phyloP scores from a whole-genome alignment of 2,329 filamentous ascomycete species.

The Teratosphaeria epicoccoides region DNA sequence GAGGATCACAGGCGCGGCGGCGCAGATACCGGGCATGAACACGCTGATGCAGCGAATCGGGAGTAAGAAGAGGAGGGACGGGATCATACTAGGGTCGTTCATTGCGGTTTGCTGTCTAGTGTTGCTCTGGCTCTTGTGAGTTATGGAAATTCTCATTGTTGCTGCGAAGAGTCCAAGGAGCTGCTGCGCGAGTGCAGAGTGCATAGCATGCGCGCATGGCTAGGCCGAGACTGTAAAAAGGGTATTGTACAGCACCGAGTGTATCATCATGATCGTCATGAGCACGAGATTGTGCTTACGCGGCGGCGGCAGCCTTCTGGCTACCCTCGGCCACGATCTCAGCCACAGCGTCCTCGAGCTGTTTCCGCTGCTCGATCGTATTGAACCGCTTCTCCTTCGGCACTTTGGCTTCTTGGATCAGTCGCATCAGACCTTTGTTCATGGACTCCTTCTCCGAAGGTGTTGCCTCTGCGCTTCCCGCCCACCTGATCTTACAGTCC shows the following conservation, averaged over 20 bases:
- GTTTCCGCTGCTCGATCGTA: slow-evolving; percentile 29
- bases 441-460: slow-evolving; percentile 57
- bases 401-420: slow-evolving; percentile 46
- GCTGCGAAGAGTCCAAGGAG: not conserved
- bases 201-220: not conserved
- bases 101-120: slow-evolving; percentile 86
- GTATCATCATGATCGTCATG: not conserved
- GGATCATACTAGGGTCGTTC: slow-evolving; percentile 82
- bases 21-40: slow-evolving; percentile 87
- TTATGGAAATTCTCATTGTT: not conserved
- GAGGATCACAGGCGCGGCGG: slow-evolving; percentile 78
- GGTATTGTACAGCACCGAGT: not conserved
- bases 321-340: slow-evolving; percentile 3
- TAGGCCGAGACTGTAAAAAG: not conserved
- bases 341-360: slow-evolving; percentile 25
- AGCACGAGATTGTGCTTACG: not conserved
- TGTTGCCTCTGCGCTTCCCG: slow-evolving; percentile 63
- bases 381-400: slow-evolving; percentile 28
- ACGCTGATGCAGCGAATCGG: slow-evolving; percentile 85
- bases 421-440: slow-evolving; percentile 50
- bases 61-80: slow-evolving; percentile 86
- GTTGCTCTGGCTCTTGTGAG: slow-evolving; percentile 64
- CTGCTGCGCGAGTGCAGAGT: not conserved
- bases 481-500: slow-evolving; percentile 86
- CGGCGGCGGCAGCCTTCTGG: not conserved